Evolutionary conservation across 305 asterid genomes (phyloP).

Genomic region (Solanum hybrid): DNA sequence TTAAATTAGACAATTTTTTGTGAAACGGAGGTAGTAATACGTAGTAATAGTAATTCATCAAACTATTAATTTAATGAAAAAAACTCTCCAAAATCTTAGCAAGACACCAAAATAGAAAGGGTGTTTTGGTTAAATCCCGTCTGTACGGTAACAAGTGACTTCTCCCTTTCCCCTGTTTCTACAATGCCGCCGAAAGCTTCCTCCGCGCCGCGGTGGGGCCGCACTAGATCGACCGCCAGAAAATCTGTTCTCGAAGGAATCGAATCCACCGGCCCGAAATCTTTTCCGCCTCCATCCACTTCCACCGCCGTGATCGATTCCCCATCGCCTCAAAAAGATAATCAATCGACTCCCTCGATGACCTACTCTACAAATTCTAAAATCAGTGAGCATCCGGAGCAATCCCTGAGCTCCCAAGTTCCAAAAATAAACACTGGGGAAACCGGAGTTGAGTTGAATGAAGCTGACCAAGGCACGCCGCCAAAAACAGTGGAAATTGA

Average conservation of each 20-base stretch:
- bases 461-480: neutral
- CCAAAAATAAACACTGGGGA: neutral
- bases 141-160: neutral
- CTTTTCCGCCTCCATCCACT: conserved; percentile 5
- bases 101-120: neutral
- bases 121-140: neutral
- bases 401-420: neutral
- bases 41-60: neutral
- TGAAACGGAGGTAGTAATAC: no score
- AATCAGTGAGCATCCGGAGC: neutral
- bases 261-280: neutral
- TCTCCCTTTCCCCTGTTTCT: neutral
- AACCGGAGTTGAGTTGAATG: conserved; percentile 3
- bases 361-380: neutral
- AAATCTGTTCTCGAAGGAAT: neutral
- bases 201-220: conserved; percentile 18
- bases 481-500: conserved; percentile 8
- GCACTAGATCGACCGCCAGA: conserved; percentile 15
- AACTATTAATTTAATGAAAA: neutral
- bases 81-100: neutral
- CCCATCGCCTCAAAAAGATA: neutral
- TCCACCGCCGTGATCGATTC: conserved; percentile 1
- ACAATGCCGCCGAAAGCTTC: conserved; percentile 36
- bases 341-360: neutral
- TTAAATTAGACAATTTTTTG: no score